These are phyloP conservation scores for Thalassiosira exigua DNA, from an alignment of 352 stramenopile genomes.

Conservation along the genomic window DNA sequence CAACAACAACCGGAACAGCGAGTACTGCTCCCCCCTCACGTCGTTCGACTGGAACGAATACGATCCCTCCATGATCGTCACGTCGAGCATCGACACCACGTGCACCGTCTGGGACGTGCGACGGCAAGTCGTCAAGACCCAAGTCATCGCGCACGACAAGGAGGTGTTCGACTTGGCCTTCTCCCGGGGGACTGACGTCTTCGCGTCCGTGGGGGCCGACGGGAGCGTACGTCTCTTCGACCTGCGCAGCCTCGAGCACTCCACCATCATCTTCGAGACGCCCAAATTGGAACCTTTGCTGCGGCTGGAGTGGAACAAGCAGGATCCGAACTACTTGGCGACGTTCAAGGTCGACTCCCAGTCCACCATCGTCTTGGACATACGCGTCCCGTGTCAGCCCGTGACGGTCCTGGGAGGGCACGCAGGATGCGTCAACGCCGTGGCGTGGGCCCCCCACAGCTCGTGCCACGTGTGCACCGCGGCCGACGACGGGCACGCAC, in stretches of 20 bases:
- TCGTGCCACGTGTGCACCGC: conserved; percentile 96
- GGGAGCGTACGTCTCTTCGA: conserved; percentile 97
- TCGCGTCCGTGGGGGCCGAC: conserved; percentile 96
- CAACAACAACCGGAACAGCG: conserved; percentile 88
- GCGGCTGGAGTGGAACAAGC: conserved; percentile 96
- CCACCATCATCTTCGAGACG: conserved; percentile 94
- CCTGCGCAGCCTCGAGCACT: conserved; percentile 88
- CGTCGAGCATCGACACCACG: conserved; percentile 96
- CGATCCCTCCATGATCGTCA: conserved; percentile 95
- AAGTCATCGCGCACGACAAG: conserved; percentile 98
- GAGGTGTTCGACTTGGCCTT: conserved; percentile 99
- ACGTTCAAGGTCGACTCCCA: conserved; percentile 92
- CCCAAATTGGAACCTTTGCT: conserved; percentile 90
- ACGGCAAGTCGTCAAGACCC: conserved; percentile 87
- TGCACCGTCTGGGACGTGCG: conserved; percentile 99
- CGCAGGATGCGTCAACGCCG: conserved; percentile 91
- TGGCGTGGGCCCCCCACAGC: conserved; percentile 94
- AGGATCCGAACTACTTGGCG: conserved; percentile 96
- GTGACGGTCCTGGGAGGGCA: conserved; percentile 93
- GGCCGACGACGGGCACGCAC: conserved; percentile 92
- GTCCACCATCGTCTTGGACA: conserved; percentile 95
- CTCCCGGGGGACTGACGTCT: conserved; percentile 92
- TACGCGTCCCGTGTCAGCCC: conserved; percentile 90
- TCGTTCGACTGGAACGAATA: conserved; percentile 98
- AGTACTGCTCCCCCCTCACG: conserved; percentile 96